phyloP scores from a whole-genome alignment of 2,329 filamentous ascomycete species.

The Dactylellina cionopaga region DNA sequence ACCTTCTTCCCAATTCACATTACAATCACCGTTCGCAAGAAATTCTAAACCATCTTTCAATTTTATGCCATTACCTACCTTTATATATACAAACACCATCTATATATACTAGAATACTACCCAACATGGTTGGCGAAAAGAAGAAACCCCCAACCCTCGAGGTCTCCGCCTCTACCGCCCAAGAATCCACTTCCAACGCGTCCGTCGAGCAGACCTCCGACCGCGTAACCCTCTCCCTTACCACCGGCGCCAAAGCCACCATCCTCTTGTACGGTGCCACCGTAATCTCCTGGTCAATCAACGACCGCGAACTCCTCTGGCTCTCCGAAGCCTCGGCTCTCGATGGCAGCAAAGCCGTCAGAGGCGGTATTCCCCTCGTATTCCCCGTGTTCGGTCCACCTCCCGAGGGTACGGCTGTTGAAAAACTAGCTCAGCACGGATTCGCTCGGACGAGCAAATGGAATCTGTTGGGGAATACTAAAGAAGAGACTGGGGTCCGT shows the following conservation, averaged over 20 bases:
- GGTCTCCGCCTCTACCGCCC: not conserved
- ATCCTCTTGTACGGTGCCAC: constrained; percentile 92
- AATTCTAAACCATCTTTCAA: no score
- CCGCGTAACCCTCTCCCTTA: constrained; percentile 77
- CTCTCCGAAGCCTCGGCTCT: constrained; percentile 32
- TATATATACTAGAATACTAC: not conserved
- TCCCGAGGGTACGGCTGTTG: constrained; percentile 78
- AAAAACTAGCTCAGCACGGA: constrained; percentile 86
- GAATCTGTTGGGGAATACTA: constrained; percentile 91
- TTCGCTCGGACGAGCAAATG: constrained; percentile 87
- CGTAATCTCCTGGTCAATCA: constrained; percentile 90
- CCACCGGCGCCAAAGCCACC: constrained; percentile 85
- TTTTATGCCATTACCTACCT: no score
- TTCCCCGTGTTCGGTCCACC: constrained; percentile 93
- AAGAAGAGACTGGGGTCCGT: constrained; percentile 74
- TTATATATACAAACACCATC: not conserved
- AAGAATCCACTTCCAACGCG: constrained; percentile 10
- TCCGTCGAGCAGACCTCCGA: constrained; percentile 65
- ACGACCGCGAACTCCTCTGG: constrained; percentile 66
- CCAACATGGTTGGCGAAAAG: constrained; percentile 27
- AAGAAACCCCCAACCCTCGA: constrained; percentile 33
- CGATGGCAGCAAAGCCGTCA: constrained; percentile 87
- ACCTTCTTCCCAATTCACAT: not conserved
- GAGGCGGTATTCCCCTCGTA: constrained; percentile 90
- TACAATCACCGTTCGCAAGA: no score